phyloP scores from a whole-genome alignment of 257 asterid species.

The Ligustrum vulgare region DNA sequence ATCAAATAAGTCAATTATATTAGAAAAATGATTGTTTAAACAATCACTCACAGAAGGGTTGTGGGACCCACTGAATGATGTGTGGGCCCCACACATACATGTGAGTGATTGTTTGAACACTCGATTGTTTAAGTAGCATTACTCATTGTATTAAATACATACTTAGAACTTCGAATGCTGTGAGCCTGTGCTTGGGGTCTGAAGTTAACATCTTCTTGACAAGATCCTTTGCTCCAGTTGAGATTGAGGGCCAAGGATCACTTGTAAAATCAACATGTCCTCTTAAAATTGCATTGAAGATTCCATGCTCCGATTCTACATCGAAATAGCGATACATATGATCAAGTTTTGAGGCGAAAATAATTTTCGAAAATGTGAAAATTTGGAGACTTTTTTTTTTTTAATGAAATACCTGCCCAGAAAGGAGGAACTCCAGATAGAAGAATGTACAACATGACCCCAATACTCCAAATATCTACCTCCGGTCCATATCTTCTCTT shows the following conservation, averaged over 20 bases:
- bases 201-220: slow-evolving; percentile 75
- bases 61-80: too few relatives aligned
- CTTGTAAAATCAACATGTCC: slow-evolving; percentile 79
- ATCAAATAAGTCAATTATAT: background rate
- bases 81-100: too few relatives aligned
- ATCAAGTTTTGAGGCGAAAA: background rate
- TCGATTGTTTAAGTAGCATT: too few relatives aligned
- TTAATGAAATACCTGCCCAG: slow-evolving; percentile 64
- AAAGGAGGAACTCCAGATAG: slow-evolving; percentile 94
- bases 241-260: slow-evolving; percentile 96
- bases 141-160: too few relatives aligned
- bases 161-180: slow-evolving; percentile 86
- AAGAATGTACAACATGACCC: slow-evolving; percentile 89
- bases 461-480: slow-evolving; percentile 94
- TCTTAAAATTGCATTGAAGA: slow-evolving; percentile 79
- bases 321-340: background rate
- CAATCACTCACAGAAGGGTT: too few relatives aligned
- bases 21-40: too few relatives aligned
- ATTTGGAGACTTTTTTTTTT: background rate
- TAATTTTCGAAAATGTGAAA: background rate
- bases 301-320: slow-evolving; percentile 84
- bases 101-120: too few relatives aligned
- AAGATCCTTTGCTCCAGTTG: slow-evolving; percentile 86
- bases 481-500: slow-evolving; percentile 92
- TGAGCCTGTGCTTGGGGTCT: slow-evolving; percentile 82